Base-by-base conservation (phyloP, 2,329 filamentous ascomycete genomes). In the Verruconis gallopava region DNA sequence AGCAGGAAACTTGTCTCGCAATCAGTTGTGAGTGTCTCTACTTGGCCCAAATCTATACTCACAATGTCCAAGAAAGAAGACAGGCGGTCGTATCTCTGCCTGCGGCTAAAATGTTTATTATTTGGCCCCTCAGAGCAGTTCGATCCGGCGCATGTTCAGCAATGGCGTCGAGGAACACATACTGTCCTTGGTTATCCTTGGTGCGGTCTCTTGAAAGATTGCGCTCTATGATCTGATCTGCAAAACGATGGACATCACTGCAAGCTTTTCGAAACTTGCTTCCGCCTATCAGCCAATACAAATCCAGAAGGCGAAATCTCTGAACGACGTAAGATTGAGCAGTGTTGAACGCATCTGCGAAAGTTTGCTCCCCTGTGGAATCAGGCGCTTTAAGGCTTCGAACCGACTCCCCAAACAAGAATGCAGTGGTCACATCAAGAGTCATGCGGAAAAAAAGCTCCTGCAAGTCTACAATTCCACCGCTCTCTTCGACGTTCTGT, bases 121-220 rank as follows among this genome's bases (percentile, higher is more conserved):
- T 68, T 59, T 95, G 86, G 60, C 94, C 86, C 25, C 85, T 82
- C 9, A 95, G 71, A 3, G 85, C 73, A 42, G 69, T 72, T 20
- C 64, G 57, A 47, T 70, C 65, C 21, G 82, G 75, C 0, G 86
- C 93, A 63, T 85, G 86, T 32, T 72, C 70, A 36, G 85, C 85
- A 2, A 95, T 73, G 22, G 85, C 82, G 60, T 94, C 82, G 14
- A 94, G 72, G 64, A 95, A 93, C 2, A 82, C 93, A 60, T 91
- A 88, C 37, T 71, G 72, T 48, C 71, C 64, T 54, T 82, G 80
- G 5, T 75, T 75, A 53, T 82, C 85, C 43, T 73, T 73, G 61
- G 81, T 85, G 45, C 75, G 69, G 37, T 79, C 75, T 2, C 93
- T 73, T 4, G 68, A 67, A 4, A 93, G 72, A 0, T 82, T 75